phyloP scores from a whole-genome alignment of 441 rosid genomes.

The Croton setiger region DNA sequence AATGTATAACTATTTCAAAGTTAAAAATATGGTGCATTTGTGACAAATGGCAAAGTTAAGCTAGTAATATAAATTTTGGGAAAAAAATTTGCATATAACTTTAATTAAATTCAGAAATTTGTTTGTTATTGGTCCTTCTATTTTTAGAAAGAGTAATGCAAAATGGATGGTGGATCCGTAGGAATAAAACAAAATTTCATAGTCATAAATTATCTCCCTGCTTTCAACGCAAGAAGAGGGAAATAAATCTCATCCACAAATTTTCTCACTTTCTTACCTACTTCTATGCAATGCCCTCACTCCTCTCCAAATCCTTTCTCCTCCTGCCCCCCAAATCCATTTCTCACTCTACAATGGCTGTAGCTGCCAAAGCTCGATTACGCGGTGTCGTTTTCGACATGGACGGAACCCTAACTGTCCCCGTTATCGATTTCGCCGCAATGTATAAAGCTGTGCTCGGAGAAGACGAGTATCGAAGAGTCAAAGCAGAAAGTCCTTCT shows the following conservation, averaged over 20 bases:
- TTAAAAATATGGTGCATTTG: too few relatives aligned
- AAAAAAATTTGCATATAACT: too few relatives aligned
- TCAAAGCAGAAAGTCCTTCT: constrained; percentile 60
- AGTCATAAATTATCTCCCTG: too few relatives aligned
- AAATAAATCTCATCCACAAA: neutral
- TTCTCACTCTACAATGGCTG: constrained; percentile 23
- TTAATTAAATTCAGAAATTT: too few relatives aligned
- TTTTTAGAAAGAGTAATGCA: too few relatives aligned
- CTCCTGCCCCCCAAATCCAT: constrained; percentile 16
- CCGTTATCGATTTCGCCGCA: constrained; percentile 80
- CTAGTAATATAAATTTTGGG: too few relatives aligned
- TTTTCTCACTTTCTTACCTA: constrained; percentile 6
- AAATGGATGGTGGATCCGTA: too few relatives aligned
- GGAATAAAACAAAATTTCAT: too few relatives aligned
- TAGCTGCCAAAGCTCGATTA: constrained; percentile 40
- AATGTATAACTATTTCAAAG: too few relatives aligned
- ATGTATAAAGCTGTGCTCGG: constrained; percentile 88
- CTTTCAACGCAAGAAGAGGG: neutral
- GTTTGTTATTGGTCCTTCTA: too few relatives aligned
- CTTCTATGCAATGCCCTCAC: constrained; percentile 16
- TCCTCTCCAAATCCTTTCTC: constrained; percentile 29
- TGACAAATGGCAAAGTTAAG: too few relatives aligned
- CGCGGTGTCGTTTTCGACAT: constrained; percentile 90
- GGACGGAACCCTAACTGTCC: constrained; percentile 95
- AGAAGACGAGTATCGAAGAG: constrained; percentile 60